Percentiles rank a stretch among this genome's conserved stretches.
Evolutionary conservation across 169 alveolate genomes (phyloP).

Genomic region (Nephromyces sp.): DNA sequence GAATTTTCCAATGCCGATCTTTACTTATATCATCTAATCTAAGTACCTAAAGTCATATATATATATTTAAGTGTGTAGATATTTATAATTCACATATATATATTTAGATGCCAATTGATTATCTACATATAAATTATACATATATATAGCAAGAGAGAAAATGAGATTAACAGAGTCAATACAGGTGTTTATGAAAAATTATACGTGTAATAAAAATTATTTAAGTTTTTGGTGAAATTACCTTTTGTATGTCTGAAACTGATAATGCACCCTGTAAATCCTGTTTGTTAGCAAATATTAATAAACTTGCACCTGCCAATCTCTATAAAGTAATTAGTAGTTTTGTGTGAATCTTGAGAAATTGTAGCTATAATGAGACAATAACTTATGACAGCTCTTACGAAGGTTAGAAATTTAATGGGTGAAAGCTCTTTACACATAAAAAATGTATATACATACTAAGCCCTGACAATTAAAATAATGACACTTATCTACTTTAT

Average conservation of each 20-base stretch:
- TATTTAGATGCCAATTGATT: not conserved
- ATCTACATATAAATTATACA: not conserved
- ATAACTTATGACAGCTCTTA: not conserved
- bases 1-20: not conserved
- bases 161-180: not conserved
- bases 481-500: not conserved
- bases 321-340: constrained; percentile 15
- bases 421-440: not conserved
- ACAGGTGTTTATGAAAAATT: too few relatives aligned
- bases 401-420: not conserved
- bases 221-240: too few relatives aligned
- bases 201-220: too few relatives aligned
- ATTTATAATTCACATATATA: not conserved
- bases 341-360: not conserved
- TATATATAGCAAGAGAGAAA: not conserved
- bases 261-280: constrained; percentile 84
- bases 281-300: constrained; percentile 85
- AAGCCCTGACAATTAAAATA: not conserved
- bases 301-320: constrained; percentile 48
- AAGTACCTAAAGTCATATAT: too few relatives aligned
- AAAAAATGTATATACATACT: not conserved
- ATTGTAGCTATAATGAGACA: not conserved
- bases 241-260: constrained; percentile 23
- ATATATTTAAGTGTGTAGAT: too few relatives aligned
- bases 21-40: not conserved